Evolutionary conservation across 1,139 yeast genomes (phyloP), one percentile per base, ranked within the genome.

Genomic region (Arxiozyma telluris): DNA sequence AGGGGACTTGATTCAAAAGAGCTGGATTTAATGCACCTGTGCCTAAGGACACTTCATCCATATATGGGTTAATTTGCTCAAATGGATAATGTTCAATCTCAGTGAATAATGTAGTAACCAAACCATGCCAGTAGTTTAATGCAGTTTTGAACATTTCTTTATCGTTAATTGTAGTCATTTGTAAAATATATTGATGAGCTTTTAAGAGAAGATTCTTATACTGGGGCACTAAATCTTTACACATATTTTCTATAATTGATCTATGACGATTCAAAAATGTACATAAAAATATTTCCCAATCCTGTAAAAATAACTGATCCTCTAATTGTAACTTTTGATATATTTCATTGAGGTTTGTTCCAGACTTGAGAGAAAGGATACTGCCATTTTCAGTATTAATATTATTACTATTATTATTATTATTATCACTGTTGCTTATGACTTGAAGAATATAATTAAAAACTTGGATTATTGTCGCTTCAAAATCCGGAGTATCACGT

Each of bases 61-160:
- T 70, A 76, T 48, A 45, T 23, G 55, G 46, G 34, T 45, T 43
- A 9, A 50, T 20, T 18, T 53, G 54, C 20, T 50, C 76, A 47
- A 79, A 74, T 44, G 96, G 96, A 54, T 87, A 73, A 59, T 79
- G 80, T 73, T 88, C 95, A 56, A 91, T 87, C 66, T 93, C 98
- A 56, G 81, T 81, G 68, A 84, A 91, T 58, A 93, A 77, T 43
- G 84, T 87, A 52, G 81, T 76, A 18, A 91, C 96, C 58, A 93
- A 80, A 57, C 81, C 80, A 50, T 84, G 77, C 98, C 98, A 93
- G 71, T 90, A 93, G 67, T 93, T 98, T 58, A 93, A 78, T 66
- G 96, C 87, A 48, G 93, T 90, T 70, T 93, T 93, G 76, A 93
- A 93, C 58, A 93, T 77, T 72, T 93, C 98, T 60, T 97, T 80